phyloP scores from a whole-genome alignment of 2,329 filamentous ascomycete genomes.

The Helminthosporium solani region DNA sequence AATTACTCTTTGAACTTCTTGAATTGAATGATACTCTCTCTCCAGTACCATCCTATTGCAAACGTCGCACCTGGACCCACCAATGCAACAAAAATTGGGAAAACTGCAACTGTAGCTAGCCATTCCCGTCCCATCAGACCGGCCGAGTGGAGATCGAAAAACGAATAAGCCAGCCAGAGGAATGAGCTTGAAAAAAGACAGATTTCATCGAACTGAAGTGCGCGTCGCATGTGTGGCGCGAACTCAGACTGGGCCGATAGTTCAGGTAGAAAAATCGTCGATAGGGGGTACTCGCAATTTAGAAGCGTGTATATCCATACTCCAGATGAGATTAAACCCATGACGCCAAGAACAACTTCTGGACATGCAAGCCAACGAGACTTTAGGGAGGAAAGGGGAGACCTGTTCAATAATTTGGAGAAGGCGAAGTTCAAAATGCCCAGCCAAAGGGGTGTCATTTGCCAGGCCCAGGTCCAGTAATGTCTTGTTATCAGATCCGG shows the following conservation, averaged over 20 bases:
- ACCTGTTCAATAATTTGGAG: background rate
- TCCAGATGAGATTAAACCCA: background rate
- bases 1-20: background rate
- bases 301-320: constrained; percentile 2
- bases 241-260: background rate
- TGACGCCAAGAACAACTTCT: background rate
- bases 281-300: background rate
- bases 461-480: constrained; percentile 9
- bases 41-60: constrained; percentile 3
- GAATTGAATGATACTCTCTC: constrained; percentile 1
- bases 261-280: constrained; percentile 1
- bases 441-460: constrained; percentile 3
- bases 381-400: background rate
- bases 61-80: constrained; percentile 3
- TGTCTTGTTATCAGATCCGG: background rate
- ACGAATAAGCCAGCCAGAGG: background rate
- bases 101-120: background rate
- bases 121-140: background rate
- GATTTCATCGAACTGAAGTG: constrained; percentile 2
- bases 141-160: background rate
- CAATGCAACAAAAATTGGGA: background rate
- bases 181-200: background rate
- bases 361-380: background rate
- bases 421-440: background rate
- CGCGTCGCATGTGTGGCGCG: background rate